A percentile compares a stretch with the other conserved stretches of the same genome.
Evolutionary conservation across 345 rosid genomes (phyloP).

Genomic region (Clarkia xantiana): DNA sequence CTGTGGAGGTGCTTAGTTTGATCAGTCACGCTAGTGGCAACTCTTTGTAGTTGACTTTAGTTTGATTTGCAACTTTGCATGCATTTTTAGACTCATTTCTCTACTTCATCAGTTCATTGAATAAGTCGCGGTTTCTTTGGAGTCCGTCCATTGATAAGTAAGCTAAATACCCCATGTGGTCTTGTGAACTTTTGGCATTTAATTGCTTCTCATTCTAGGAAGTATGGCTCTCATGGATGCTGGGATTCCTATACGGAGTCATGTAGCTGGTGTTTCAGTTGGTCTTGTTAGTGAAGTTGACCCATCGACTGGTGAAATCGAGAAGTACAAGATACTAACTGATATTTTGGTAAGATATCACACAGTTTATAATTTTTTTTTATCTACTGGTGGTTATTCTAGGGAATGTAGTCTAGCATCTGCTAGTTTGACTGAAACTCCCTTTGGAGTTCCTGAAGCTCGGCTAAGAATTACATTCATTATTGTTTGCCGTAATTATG

Average conservation of each 20-base stretch:
- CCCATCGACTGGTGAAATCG: slow-evolving; percentile 55
- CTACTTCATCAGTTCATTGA: too few relatives aligned
- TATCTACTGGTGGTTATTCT: background rate
- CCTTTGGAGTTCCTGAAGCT: background rate
- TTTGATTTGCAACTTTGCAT: too few relatives aligned
- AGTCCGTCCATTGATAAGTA: background rate
- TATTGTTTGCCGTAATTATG: background rate
- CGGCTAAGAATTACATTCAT: background rate
- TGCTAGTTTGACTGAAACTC: too few relatives aligned
- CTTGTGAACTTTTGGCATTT: slow-evolving; percentile 3
- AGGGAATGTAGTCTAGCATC: too few relatives aligned
- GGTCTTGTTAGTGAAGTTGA: slow-evolving; percentile 83
- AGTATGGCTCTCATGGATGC: slow-evolving; percentile 99
- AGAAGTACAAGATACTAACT: slow-evolving; percentile 71
- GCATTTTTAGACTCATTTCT: too few relatives aligned
- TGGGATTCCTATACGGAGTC: slow-evolving; percentile 72
- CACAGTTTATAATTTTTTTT: background rate
- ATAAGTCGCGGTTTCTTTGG: background rate
- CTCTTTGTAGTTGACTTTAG: too few relatives aligned
- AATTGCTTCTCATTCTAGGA: slow-evolving; percentile 31
- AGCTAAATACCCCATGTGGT: too few relatives aligned
- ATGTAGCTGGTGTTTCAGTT: slow-evolving; percentile 92
- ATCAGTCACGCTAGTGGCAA: background rate
- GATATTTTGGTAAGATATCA: slow-evolving; percentile 72
- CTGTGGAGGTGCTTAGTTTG: slow-evolving; percentile 60